Percentiles rank a stretch among this genome's conserved stretches.
Evolutionary conservation across 176 grass and related monocot species (phyloP).

Genomic region (Saccharum officinarum): DNA sequence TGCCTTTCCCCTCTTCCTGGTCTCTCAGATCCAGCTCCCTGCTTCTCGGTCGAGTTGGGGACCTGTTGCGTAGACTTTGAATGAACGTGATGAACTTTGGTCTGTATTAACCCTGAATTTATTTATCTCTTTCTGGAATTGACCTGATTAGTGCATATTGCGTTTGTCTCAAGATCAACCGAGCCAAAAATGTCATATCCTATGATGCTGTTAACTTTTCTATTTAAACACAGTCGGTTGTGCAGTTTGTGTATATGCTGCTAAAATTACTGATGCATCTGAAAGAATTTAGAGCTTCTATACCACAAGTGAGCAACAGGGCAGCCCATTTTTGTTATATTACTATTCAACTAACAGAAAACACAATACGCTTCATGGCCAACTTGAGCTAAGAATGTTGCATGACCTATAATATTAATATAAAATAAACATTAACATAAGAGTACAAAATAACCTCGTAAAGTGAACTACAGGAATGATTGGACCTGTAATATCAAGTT

Average conservation of each 20-base stretch:
- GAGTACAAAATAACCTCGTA: too few species aligned
- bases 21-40: slow-evolving; percentile 42
- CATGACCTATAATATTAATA: too few species aligned
- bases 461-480: too few species aligned
- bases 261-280: background rate
- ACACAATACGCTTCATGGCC: too few species aligned
- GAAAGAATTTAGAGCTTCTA: too few species aligned
- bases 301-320: too few species aligned
- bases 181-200: background rate
- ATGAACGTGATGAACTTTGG: background rate
- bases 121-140: background rate
- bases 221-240: background rate
- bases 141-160: background rate
- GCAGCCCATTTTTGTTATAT: too few species aligned
- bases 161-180: slow-evolving; percentile 23
- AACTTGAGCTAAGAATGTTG: too few species aligned
- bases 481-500: too few species aligned
- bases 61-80: background rate
- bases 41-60: background rate
- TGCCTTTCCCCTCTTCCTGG: too few species aligned
- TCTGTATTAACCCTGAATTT: background rate
- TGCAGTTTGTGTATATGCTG: background rate
- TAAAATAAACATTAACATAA: too few species aligned
- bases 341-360: too few species aligned
- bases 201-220: background rate